Percentiles rank a stretch among this genome's conserved stretches.
phyloP scores from a whole-genome alignment of 805 yeast genomes.

The Torulaspora gathmanii region DNA sequence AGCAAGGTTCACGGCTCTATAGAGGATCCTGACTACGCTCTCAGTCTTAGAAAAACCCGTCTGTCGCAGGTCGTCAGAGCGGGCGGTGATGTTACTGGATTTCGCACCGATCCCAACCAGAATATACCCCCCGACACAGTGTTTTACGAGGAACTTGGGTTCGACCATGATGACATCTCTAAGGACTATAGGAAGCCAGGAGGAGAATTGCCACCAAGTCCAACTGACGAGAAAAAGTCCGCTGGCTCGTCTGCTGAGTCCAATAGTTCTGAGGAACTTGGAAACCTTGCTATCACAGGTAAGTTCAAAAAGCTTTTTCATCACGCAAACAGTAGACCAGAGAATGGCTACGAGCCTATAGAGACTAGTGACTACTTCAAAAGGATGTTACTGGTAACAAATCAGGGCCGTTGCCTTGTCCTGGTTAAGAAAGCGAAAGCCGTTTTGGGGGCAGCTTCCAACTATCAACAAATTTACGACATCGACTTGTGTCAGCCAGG shows the following conservation, averaged over 20 bases:
- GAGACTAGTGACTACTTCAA: conserved; percentile 39
- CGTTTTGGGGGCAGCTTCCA: conserved; percentile 31
- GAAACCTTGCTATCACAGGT: conserved; percentile 20
- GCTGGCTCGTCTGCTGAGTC: background rate
- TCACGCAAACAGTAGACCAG: conserved; percentile 15
- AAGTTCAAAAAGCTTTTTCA: conserved; percentile 31
- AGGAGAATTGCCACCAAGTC: conserved; percentile 7
- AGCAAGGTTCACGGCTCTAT: conserved; percentile 49
- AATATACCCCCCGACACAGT: conserved; percentile 29
- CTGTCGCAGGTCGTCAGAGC: conserved; percentile 45
- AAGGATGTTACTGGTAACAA: conserved; percentile 54
- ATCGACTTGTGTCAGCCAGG: conserved; percentile 50
- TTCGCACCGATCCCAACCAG: conserved; percentile 35
- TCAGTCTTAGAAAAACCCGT: conserved; percentile 35
- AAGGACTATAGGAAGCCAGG: conserved; percentile 22
- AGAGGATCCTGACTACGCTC: conserved; percentile 41
- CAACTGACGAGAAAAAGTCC: conserved; percentile 1
- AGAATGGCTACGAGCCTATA: conserved; percentile 15
- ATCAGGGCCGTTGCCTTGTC: conserved; percentile 57
- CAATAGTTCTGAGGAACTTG: conserved; percentile 9
- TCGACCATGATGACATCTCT: conserved; percentile 19
- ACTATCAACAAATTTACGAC: conserved; percentile 48
- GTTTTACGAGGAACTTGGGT: conserved; percentile 25
- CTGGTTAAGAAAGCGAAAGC: conserved; percentile 42
- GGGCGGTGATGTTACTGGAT: conserved; percentile 41